Conservation (phyloP, 495 filamentous ascomycete genomes). For the Amniculicola lignicola region DNA sequence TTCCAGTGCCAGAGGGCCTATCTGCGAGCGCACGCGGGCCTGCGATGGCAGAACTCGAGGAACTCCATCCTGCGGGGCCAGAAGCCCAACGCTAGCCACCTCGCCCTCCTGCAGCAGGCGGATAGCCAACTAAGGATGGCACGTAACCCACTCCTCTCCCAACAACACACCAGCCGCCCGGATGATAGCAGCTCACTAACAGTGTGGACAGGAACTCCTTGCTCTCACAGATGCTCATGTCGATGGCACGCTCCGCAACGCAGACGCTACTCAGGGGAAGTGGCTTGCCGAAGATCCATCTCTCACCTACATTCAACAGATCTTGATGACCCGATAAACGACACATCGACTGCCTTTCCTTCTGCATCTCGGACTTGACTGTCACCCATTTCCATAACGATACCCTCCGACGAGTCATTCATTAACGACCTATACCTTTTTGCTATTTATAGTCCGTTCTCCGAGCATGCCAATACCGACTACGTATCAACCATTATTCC, state of each 20-base stretch:
- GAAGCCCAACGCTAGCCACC: constrained; percentile 56
- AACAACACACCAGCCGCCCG: no score
- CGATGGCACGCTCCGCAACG: constrained; percentile 38
- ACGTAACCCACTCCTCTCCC: constrained; percentile 34
- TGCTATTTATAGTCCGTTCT: constrained; percentile 7
- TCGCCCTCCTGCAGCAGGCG: constrained; percentile 55
- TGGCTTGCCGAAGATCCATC: constrained; percentile 44
- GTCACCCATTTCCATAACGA: background rate
- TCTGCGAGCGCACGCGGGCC: constrained; percentile 70
- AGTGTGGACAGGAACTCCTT: constrained; percentile 35
- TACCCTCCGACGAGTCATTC: background rate
- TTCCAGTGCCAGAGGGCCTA: constrained; percentile 86
- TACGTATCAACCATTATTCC: background rate
- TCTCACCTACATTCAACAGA: constrained; percentile 33
- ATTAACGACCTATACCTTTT: background rate
- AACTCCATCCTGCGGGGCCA: constrained; percentile 63
- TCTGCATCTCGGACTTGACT: no score
- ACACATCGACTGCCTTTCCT: background rate
- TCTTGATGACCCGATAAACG: constrained; percentile 22
- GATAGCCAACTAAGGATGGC: constrained; percentile 63
- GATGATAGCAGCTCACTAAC: no score
- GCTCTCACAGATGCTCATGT: constrained; percentile 42
- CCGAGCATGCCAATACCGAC: constrained; percentile 4
- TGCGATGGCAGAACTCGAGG: constrained; percentile 75
- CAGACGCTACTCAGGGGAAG: constrained; percentile 40